Percentiles rank a stretch among this genome's conserved stretches.
phyloP scores from a whole-genome alignment of 176 grass and related monocot species.

The Oryza longistaminata region DNA sequence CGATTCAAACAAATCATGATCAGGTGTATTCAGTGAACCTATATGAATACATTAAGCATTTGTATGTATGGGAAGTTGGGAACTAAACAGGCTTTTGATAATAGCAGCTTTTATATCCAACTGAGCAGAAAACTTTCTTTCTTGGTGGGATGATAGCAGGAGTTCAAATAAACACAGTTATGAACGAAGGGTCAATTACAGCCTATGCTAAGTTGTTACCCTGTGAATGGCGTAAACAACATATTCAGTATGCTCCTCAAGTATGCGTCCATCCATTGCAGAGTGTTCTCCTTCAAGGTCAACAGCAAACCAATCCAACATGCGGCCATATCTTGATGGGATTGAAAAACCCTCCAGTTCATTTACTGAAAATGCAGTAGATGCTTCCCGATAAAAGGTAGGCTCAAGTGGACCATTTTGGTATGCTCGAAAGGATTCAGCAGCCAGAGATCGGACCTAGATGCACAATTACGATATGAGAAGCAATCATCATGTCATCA shows the following conservation, averaged over 20 bases:
- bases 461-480: conserved; percentile 21
- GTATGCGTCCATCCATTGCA: conserved; percentile 94
- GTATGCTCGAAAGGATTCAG: conserved; percentile 86
- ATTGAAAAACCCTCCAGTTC: conserved; percentile 53
- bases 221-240: conserved; percentile 92
- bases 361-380: conserved; percentile 35
- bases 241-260: conserved; percentile 95
- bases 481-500: not conserved
- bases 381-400: conserved; percentile 82
- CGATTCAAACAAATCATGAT: not conserved
- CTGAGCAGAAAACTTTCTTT: no score
- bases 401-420: conserved; percentile 82
- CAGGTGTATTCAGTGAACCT: not conserved
- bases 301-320: conserved; percentile 91
- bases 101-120: no score
- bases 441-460: conserved; percentile 89
- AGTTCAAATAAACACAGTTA: not conserved
- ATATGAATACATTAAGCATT: not conserved
- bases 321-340: conserved; percentile 62
- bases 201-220: conserved; percentile 51
- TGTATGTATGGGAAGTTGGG: no score
- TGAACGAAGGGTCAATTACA: not conserved
- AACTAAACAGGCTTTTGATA: no score
- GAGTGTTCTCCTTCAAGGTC: conserved; percentile 98
- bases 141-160: not conserved